Percentiles rank a stretch among this genome's conserved stretches.
Conservation (phyloP, 1,284 basidiomycete species). For the Sutorius eximius region DNA sequence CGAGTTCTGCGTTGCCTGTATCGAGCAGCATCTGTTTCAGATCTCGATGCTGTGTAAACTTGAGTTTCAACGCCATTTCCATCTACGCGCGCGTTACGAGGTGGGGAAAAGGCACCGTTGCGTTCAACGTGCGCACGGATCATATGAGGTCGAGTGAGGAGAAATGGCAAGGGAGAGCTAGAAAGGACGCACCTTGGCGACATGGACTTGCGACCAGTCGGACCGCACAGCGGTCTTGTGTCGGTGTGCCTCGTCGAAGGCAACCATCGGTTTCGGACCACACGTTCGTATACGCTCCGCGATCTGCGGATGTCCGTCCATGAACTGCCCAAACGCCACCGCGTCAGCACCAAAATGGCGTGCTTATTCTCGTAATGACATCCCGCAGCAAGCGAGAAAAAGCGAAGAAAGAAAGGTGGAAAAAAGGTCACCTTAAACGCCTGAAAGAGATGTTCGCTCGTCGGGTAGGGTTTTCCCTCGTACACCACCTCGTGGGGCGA, state of each 20-base stretch:
- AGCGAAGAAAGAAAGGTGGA: too few relatives aligned
- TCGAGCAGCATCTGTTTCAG: slow-evolving; percentile 38
- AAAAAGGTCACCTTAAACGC: slow-evolving; percentile 54
- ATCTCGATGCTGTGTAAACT: slow-evolving; percentile 44
- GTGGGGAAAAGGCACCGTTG: too few relatives aligned
- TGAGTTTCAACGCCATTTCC: slow-evolving; percentile 41
- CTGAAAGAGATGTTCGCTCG: slow-evolving; percentile 69
- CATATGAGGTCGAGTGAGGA: background rate
- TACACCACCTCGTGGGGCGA: slow-evolving; percentile 59
- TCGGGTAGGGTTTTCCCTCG: slow-evolving; percentile 57
- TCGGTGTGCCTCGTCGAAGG: slow-evolving; percentile 37
- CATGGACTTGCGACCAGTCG: slow-evolving; percentile 36
- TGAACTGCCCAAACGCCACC: slow-evolving; percentile 23
- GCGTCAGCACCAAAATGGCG: slow-evolving; percentile 4
- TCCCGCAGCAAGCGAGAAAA: background rate
- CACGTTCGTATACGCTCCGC: slow-evolving; percentile 36
- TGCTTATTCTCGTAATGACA: background rate
- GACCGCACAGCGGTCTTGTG: slow-evolving; percentile 31
- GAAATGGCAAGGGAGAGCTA: background rate
- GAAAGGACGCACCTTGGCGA: slow-evolving; percentile 24
- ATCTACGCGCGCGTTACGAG: slow-evolving; percentile 28
- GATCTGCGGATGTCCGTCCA: slow-evolving; percentile 32
- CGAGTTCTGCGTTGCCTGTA: slow-evolving; percentile 37
- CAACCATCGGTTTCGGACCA: slow-evolving; percentile 30
- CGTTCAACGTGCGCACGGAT: background rate